A percentile compares a stretch with the other conserved stretches of the same genome.
These are phyloP conservation scores for Sequoia sempervirens DNA, from an alignment of 75 land plant genomes.

Conservation along the genomic window DNA sequence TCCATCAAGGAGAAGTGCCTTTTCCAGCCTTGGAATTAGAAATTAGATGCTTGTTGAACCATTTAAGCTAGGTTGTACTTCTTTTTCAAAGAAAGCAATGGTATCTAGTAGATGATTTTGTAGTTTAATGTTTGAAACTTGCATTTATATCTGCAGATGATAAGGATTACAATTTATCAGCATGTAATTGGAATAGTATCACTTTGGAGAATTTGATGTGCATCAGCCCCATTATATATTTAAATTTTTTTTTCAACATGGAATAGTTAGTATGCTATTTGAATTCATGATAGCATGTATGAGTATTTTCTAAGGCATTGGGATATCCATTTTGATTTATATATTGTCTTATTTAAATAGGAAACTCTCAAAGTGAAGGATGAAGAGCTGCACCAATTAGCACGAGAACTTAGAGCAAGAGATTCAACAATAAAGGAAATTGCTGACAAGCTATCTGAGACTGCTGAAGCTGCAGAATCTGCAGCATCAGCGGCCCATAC, in stretches of 20 bases:
- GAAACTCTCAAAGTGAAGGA: constrained; percentile 94
- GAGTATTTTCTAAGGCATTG: not conserved
- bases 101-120: not conserved
- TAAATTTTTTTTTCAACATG: constrained; percentile 2
- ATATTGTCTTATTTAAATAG: constrained; percentile 21
- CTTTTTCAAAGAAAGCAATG: not conserved
- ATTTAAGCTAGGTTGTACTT: too few species aligned
- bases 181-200: not conserved
- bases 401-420: constrained; percentile 77
- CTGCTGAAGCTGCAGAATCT: constrained; percentile 96
- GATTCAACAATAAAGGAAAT: constrained; percentile 92
- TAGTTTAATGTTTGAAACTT: not conserved
- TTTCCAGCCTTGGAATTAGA: too few species aligned
- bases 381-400: constrained; percentile 85
- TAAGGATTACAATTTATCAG: not conserved
- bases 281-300: not conserved
- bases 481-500: constrained; percentile 87
- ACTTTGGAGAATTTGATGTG: not conserved
- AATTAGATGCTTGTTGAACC: too few species aligned
- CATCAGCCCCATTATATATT: not conserved
- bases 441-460: constrained; percentile 89
- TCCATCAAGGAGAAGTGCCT: too few species aligned
- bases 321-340: not conserved
- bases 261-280: not conserved
- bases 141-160: not conserved